Percentiles rank a stretch among this genome's conserved stretches.
Evolutionary conservation across 345 rosid genomes (phyloP).

Genomic region (Physaria fendleri): DNA sequence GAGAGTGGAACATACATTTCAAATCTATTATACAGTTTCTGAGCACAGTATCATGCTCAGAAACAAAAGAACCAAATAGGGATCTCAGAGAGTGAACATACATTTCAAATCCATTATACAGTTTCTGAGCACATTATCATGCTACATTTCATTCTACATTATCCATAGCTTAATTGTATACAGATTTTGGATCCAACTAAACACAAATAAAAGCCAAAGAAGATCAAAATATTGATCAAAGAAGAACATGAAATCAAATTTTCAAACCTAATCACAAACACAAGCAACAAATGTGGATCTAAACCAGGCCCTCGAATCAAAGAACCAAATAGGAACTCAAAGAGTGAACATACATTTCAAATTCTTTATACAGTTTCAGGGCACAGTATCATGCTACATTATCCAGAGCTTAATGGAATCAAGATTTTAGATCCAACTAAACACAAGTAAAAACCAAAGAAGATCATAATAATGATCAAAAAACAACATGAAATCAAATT

Average conservation of each 20-base stretch:
- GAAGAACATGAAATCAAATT: neutral
- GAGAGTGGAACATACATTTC: too few relatives aligned
- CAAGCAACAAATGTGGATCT: slow-evolving; percentile 5
- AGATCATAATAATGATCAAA: too few relatives aligned
- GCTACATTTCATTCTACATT: too few relatives aligned
- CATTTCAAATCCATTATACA: too few relatives aligned
- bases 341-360: slow-evolving; percentile 38
- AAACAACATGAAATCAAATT: neutral
- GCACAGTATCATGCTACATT: slow-evolving; percentile 58
- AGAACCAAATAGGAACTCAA: slow-evolving; percentile 19
- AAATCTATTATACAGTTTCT: too few relatives aligned
- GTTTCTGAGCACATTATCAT: too few relatives aligned
- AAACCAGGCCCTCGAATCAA: slow-evolving; percentile 31
- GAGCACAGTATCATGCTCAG: too few relatives aligned
- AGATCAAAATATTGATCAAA: too few relatives aligned
- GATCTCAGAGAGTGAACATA: slow-evolving; percentile 34
- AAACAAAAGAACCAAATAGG: slow-evolving; percentile 3
- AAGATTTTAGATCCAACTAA: neutral
- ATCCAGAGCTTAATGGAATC: slow-evolving; percentile 51
- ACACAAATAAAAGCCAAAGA: neutral
- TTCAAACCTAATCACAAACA: too few relatives aligned
- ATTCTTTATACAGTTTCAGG: slow-evolving; percentile 30
- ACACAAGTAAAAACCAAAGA: neutral
- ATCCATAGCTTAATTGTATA: slow-evolving; percentile 51
- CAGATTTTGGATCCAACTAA: neutral